Evolutionary conservation across 2,329 filamentous ascomycete genomes (phyloP).

Genomic region (Lachnellula hyalina): DNA sequence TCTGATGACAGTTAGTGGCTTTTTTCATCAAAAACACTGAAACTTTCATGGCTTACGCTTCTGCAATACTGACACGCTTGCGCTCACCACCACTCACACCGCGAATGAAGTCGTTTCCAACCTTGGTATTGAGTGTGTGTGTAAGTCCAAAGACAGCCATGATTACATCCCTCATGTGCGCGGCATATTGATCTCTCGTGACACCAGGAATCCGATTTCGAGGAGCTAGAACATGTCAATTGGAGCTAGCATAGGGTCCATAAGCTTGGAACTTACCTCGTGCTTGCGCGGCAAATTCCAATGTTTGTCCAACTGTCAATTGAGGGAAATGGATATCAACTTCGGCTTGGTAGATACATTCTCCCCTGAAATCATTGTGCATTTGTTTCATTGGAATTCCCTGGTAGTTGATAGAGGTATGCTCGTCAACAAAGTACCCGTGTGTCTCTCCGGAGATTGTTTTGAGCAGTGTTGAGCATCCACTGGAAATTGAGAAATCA

Average conservation of each 20-base stretch:
- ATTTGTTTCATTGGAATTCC: constrained; percentile 46
- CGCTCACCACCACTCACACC: constrained; percentile 67
- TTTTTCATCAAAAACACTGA: constrained; percentile 29
- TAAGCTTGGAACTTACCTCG: constrained; percentile 32
- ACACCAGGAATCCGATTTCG: constrained; percentile 59
- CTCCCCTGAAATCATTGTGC: constrained; percentile 56
- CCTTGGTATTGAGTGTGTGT: constrained; percentile 67
- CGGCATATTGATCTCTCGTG: constrained; percentile 50
- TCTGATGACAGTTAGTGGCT: neutral
- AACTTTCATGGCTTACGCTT: constrained; percentile 44
- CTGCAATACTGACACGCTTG: constrained; percentile 78
- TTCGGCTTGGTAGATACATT: constrained; percentile 72
- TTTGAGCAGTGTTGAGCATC: constrained; percentile 61
- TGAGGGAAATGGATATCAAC: constrained; percentile 71
- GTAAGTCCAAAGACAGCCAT: constrained; percentile 66
- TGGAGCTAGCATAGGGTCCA: neutral
- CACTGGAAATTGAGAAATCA: constrained; percentile 33
- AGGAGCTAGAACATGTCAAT: constrained; percentile 42
- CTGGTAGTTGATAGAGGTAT: constrained; percentile 55
- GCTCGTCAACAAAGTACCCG: constrained; percentile 47
- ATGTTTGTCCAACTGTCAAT: constrained; percentile 68
- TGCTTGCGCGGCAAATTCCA: constrained; percentile 66
- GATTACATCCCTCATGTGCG: constrained; percentile 50
- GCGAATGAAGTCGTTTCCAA: constrained; percentile 69
- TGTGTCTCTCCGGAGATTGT: constrained; percentile 49